phyloP scores from a whole-genome alignment of 805 yeast species.

The Kuraishia ogatae region DNA sequence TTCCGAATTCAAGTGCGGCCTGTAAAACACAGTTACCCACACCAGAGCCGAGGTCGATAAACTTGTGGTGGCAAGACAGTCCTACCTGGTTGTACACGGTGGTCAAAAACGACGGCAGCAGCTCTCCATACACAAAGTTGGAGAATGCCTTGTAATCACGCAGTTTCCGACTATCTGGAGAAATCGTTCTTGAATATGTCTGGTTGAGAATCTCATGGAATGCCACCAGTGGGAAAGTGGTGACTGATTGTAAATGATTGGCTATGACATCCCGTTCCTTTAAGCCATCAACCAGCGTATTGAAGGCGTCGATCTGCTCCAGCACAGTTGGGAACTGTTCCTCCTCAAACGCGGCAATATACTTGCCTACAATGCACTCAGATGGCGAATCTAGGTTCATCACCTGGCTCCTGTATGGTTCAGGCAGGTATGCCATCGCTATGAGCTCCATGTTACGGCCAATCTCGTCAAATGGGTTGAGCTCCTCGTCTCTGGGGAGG shows the following conservation, averaged over 20 bases:
- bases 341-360: constrained; percentile 22
- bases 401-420: constrained; percentile 21
- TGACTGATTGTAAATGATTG: constrained; percentile 1
- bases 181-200: constrained; percentile 68
- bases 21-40: constrained; percentile 90
- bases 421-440: constrained; percentile 31
- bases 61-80: constrained; percentile 43
- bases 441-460: constrained; percentile 38
- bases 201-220: constrained; percentile 66
- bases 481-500: constrained; percentile 42
- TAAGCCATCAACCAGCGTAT: constrained; percentile 27
- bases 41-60: constrained; percentile 88
- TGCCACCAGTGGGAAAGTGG: constrained; percentile 29
- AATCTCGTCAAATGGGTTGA: constrained; percentile 57
- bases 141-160: constrained; percentile 78
- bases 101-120: constrained; percentile 69
- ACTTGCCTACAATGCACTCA: constrained; percentile 29
- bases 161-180: constrained; percentile 60
- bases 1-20: constrained; percentile 82
- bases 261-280: constrained; percentile 7
- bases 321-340: constrained; percentile 21
- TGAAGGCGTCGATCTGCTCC: constrained; percentile 32
- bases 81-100: constrained; percentile 55
- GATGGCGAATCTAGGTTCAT: constrained; percentile 25
- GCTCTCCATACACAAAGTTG: constrained; percentile 85